Base-by-base conservation (phyloP, 176 grass and related monocot species). In the Aegilops speltoides region DNA sequence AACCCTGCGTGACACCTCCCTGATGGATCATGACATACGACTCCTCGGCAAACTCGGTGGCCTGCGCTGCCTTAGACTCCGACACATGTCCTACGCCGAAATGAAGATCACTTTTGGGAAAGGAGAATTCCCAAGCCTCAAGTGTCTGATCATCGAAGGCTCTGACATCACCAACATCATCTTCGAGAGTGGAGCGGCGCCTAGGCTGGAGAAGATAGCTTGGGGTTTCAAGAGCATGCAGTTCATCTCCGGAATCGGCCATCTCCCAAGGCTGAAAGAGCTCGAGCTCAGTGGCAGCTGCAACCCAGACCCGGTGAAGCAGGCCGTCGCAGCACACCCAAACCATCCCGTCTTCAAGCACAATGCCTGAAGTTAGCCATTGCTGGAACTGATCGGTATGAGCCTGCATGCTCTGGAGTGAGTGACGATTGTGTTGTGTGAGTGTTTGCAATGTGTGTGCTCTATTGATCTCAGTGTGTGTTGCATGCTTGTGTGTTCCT, bases 91-190 rank as follows among this genome's bases (percentile, higher is more conserved):
- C n/a, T 83, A 57, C 24, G 17, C 33, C 3, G 20, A 32, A 59
- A 82, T 46, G 34, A 37, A 26, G 24, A 61, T 81, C 32, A 28
- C 48, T 15, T 83, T 72, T 34, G 48, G 32, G 6, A 34, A 60
- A 38, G 57, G 0, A 37, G 67, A 73, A 20, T 83, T 83, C 81
- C 36, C 48, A 26, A 72, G 12, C 54, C 67, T 83, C 14, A 70
- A 11, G 33, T 83, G 8, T 40, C 81, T 83, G 0, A 33, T 40
- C 31, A 19, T 73, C 17, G 50, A 72, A 1, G 17, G 48, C 15
- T 36, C 67, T n/a, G 22, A 72, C 31, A 83, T 83, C 19, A 72
- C 81, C 22, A 72, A 59, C 67, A 73, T 60, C 17, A 28, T 52
- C 32, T 83, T 83, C 32, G 38, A 10, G 15, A 50, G 31, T 4